Base-by-base conservation (phyloP, 2,329 filamentous ascomycete genomes). In the Parascedosporium putredinis region DNA sequence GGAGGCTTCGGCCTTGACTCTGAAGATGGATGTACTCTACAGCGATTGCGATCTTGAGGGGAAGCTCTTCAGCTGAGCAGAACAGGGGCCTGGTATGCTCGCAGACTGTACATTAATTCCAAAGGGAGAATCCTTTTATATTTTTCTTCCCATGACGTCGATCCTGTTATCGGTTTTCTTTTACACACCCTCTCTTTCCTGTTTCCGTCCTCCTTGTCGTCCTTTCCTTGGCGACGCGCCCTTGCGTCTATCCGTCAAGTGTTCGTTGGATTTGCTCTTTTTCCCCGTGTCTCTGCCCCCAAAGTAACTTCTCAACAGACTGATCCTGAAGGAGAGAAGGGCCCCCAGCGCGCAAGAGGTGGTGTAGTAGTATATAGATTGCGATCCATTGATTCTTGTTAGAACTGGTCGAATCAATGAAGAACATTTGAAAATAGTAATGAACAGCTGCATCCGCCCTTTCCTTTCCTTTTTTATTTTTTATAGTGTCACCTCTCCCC, bases 81-180 rank as follows among this genome's bases (percentile, higher is more conserved):
- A 42, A 36, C 20, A 42, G 38, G 38, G 38, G 38, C 38, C n/a
- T n/a, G n/a, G 23, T 18, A 16, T 14, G 33, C 33, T 36, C 20
- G 16, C 23, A 10, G 18, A 42, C 16, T 45, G 42, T 45, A 45
- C 23, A 45, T 29, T 45, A 45, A 45, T 45, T 14, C 27, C 22
- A 29, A 20, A 27, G 25, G 45, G 27, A 16, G 14, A 20, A 8
- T 47, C 22, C 22, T 54, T 52, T 53, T 22, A 47, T 58, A 54
- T 46, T 54, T 54, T 47, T 54, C 53, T 49, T 53, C 48, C 49
- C 48, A 16, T 40, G 22, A n/a, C 36, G 45, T 48, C 12, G 25
- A 25, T 29, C 42, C 25, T 29, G 16, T 14, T 29, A 25, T 16
- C 27, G 42, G 10, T 27, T 27, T 29, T 29, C 18, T n/a, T 45